phyloP scores from a whole-genome alignment of 2,329 filamentous ascomycete genomes.

The Penicillium brevicompactum region DNA sequence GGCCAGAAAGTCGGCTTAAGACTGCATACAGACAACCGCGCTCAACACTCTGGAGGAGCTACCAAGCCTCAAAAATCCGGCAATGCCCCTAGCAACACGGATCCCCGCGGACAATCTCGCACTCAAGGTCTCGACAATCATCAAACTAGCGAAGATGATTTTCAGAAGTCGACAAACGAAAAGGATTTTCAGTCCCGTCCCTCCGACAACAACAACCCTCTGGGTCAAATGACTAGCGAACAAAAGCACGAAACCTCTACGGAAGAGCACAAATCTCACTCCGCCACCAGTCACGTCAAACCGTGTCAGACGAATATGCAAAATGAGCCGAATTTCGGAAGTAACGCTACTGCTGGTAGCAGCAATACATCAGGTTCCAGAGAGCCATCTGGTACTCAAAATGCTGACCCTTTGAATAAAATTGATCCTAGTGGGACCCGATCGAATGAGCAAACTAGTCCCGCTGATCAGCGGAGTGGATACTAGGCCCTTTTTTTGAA shows the following conservation, averaged over 20 bases:
- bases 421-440: constrained; percentile 4
- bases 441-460: neutral
- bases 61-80: neutral
- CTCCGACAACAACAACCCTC: neutral
- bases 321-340: neutral
- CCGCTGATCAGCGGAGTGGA: constrained; percentile 12
- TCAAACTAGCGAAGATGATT: constrained; percentile 5
- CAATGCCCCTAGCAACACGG: neutral
- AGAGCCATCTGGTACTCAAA: neutral
- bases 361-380: constrained; percentile 3
- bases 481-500: neutral
- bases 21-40: constrained; percentile 1
- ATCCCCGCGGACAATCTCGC: neutral
- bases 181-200: neutral
- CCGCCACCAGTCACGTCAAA: constrained; percentile 8
- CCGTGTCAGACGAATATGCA: constrained; percentile 6
- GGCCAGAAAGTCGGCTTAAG: too few relatives aligned
- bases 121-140: constrained; percentile 10
- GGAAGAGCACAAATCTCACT: constrained; percentile 18
- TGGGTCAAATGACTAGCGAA: constrained; percentile 2
- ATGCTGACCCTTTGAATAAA: constrained; percentile 6
- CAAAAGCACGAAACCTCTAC: constrained; percentile 9
- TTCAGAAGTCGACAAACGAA: constrained; percentile 7
- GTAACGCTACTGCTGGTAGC: neutral
- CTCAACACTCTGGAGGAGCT: neutral